Base-by-base conservation (phyloP, 2,329 filamentous ascomycete species). In the Sordariomycetes sp. region DNA sequence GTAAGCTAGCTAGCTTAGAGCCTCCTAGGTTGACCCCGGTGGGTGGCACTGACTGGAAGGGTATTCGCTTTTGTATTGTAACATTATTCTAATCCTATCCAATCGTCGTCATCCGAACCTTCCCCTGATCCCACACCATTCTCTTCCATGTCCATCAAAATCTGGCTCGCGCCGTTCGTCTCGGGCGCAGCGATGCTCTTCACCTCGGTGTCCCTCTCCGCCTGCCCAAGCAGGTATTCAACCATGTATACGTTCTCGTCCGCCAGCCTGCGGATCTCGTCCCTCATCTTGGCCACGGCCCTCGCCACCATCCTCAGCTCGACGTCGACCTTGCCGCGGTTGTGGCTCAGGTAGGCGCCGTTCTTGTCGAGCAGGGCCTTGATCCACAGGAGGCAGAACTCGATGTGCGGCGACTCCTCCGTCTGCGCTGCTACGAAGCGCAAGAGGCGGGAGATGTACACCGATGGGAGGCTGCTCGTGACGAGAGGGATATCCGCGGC, bases 351-450 rank as follows among this genome's bases (percentile, higher is more conserved):
- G 68, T 82, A 90, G 16, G 82, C 71, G 21, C 92, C 92, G 54
- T 96, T 90, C 46, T 78, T 79, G 47, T 83, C 82, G 38, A 96
- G 67, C 21, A 82, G 61, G 2, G 85, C 78, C 56, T 92, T 85
- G 49, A 95, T 83, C 92, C 92, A 98, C 8, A 90, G 64, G 29
- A 98, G 64, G 49, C 92, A 94, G 59, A 96, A 93, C 60, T 98
- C 92, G 5, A 98, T 72, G 64, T 95, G 90, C 2, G 88, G 90
- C 3, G 82, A 88, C 51, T 90, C 79, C 48, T 96, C 90, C 2
- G 86, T 84, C 49, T 94, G 85, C 8, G 82, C 72, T 3, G 87
- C 87, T 6, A 96, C 82, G 44, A 94, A 94, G 30, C 86, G 82
- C 32, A 98, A 68, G 10, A 96, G 66, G 4, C 86, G 77, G 19